Conservation (phyloP, 108 stramenopile species). For the Discostella stelligeroides region DNA sequence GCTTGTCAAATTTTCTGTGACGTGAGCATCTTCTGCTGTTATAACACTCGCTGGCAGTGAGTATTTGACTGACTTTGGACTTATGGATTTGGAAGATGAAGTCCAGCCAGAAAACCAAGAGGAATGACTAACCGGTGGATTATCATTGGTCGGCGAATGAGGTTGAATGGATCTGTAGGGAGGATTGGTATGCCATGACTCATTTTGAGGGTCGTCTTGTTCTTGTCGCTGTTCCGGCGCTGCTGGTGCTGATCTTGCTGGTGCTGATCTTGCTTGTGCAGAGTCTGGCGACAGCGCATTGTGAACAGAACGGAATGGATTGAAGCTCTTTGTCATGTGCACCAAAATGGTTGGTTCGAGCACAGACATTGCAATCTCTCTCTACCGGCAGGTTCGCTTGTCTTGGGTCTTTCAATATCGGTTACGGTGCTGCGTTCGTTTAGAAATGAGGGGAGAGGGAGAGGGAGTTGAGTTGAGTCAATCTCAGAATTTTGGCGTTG, state of each 20-base stretch:
- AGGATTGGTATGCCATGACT: constrained; percentile 28
- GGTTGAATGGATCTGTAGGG: constrained; percentile 10
- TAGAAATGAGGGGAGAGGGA: too few species aligned
- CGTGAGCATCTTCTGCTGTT: constrained; percentile 4
- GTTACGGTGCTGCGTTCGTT: too few species aligned
- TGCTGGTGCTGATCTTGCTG: constrained; percentile 7
- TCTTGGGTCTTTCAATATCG: too few species aligned
- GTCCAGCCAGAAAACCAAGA: constrained; percentile 47
- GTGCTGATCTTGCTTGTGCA: constrained; percentile 1
- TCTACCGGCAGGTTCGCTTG: too few species aligned
- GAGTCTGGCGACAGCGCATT: background rate
- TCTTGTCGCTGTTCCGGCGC: background rate
- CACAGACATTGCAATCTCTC: constrained; percentile 1
- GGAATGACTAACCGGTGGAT: constrained; percentile 10
- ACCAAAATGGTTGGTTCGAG: constrained; percentile 12
- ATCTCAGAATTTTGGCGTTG: too few species aligned
- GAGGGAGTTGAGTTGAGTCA: too few species aligned
- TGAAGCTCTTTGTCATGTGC: constrained; percentile 32
- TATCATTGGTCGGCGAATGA: background rate
- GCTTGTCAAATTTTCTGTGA: background rate
- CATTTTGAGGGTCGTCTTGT: constrained; percentile 7
- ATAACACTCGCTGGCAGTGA: background rate
- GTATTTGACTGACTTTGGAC: background rate
- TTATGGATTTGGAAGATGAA: constrained; percentile 6
- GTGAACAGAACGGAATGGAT: constrained; percentile 25